Conservation (phyloP, 106 monocot genomes). For the Platanthera guangdongensis region DNA sequence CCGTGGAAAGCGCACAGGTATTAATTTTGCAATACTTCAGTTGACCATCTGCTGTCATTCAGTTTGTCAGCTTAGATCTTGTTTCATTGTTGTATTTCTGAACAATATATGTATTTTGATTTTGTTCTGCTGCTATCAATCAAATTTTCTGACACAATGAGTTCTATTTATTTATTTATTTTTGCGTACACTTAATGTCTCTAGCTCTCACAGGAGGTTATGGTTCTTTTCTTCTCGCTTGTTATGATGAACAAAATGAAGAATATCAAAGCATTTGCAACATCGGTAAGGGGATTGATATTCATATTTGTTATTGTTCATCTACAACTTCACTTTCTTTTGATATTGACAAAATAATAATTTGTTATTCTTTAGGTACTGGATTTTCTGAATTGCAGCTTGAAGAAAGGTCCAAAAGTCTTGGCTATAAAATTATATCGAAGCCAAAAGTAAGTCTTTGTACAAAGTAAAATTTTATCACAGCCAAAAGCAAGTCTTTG, state of each 20-base stretch:
- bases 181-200: not conserved
- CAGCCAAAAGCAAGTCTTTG: conserved; percentile 57
- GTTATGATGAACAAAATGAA: conserved; percentile 94
- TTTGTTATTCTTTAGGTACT: conserved; percentile 51
- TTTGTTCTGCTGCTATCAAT: not conserved
- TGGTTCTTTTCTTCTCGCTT: conserved; percentile 98
- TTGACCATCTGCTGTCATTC: conserved; percentile 1
- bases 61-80: not conserved
- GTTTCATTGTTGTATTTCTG: not conserved
- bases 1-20: conserved; percentile 94
- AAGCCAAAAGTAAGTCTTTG: conserved; percentile 58
- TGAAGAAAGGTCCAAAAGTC: conserved; percentile 77
- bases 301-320: not conserved
- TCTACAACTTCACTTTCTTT: not conserved
- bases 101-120: not conserved
- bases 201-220: conserved; percentile 47
- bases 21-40: not conserved
- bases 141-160: not conserved
- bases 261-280: conserved; percentile 97
- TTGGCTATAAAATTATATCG: conserved; percentile 63
- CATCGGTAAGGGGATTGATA: conserved; percentile 46
- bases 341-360: not conserved
- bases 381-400: conserved; percentile 89
- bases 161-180: conserved; percentile 3
- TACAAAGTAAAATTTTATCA: conserved; percentile 44